Conservation (phyloP, 305 asterid genomes). For the Ajuga reptans region DNA sequence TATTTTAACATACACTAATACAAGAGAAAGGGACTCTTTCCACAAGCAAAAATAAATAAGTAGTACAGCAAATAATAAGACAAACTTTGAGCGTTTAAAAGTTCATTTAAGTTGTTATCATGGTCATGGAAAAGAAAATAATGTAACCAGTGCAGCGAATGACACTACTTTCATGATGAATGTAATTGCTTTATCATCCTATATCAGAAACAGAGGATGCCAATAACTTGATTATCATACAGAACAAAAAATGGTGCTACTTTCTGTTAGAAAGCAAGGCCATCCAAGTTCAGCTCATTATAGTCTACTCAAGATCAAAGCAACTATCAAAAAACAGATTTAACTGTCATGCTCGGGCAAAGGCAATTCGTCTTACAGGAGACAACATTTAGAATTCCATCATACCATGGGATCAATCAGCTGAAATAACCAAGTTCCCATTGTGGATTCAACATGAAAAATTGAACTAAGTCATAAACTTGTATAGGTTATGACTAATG, state of each 20-base stretch:
- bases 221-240: background rate
- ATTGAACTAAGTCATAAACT: background rate
- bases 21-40: background rate
- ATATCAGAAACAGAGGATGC: background rate
- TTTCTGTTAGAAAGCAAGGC: background rate
- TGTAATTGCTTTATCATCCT: background rate
- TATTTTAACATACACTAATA: background rate
- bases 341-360: background rate
- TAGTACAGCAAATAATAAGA: background rate
- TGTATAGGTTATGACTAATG: conserved; percentile 4
- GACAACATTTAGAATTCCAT: background rate
- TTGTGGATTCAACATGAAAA: background rate
- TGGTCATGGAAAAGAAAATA: background rate
- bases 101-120: background rate
- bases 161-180: background rate
- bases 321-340: background rate
- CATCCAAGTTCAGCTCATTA: conserved; percentile 3
- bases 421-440: conserved; percentile 7
- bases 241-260: background rate
- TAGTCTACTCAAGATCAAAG: background rate
- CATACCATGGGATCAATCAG: conserved; percentile 3
- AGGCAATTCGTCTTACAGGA: background rate
- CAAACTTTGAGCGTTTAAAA: background rate
- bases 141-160: background rate
- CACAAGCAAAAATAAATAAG: background rate